Conservation (phyloP, 495 filamentous ascomycete genomes). For the Penicillium flavigenum region DNA sequence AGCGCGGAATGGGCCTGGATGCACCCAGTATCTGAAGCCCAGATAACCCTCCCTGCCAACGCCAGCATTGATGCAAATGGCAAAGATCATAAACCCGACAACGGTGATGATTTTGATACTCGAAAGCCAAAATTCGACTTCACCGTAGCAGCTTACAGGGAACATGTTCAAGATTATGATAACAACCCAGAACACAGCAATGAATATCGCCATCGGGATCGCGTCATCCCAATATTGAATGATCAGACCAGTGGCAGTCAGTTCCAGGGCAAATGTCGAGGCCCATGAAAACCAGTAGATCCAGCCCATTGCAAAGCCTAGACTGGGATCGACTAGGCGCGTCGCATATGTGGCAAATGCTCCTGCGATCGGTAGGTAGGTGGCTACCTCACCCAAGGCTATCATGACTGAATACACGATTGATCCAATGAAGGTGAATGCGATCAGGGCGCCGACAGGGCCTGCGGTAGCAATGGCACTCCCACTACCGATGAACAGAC, state of each 20-base stretch:
- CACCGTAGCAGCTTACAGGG: slow-evolving; percentile 49
- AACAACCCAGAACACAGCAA: slow-evolving; percentile 65
- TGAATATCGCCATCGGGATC: slow-evolving; percentile 61
- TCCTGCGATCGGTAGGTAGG: slow-evolving; percentile 69
- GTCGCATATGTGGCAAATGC: slow-evolving; percentile 66
- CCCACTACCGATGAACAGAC: slow-evolving; percentile 69
- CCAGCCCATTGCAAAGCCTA: slow-evolving; percentile 75
- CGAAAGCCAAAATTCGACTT: slow-evolving; percentile 65
- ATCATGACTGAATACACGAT: slow-evolving; percentile 53
- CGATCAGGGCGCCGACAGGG: slow-evolving; percentile 62
- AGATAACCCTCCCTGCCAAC: slow-evolving; percentile 53
- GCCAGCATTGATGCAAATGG: slow-evolving; percentile 61
- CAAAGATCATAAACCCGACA: slow-evolving; percentile 58
- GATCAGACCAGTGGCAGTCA: slow-evolving; percentile 64
- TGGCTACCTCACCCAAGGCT: slow-evolving; percentile 62
- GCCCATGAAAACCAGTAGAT: slow-evolving; percentile 58
- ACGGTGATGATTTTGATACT: slow-evolving; percentile 59
- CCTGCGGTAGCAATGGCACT: slow-evolving; percentile 60
- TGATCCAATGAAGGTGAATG: slow-evolving; percentile 56
- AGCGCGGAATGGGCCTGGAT: slow-evolving; percentile 61
- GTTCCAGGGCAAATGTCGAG: slow-evolving; percentile 64
- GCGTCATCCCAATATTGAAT: slow-evolving; percentile 64
- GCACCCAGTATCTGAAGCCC: slow-evolving; percentile 62
- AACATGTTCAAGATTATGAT: slow-evolving; percentile 63
- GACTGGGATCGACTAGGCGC: slow-evolving; percentile 63